Evolutionary conservation across 2,329 filamentous ascomycete species (phyloP), one percentile per base, ranked within the genome.

Genomic region (Alternaria brassicicola): DNA sequence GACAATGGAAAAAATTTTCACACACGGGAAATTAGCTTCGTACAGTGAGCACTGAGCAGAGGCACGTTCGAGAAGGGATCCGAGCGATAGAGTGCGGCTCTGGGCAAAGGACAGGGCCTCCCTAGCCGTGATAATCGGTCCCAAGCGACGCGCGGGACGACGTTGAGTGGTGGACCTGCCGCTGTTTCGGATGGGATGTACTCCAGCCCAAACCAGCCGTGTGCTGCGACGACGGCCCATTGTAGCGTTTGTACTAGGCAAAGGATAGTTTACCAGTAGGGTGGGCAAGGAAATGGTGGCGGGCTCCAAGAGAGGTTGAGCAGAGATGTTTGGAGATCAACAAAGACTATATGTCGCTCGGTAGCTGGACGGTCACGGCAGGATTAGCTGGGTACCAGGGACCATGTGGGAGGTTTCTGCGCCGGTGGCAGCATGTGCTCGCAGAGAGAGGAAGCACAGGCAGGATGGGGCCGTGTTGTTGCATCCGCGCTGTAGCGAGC

Each of bases 61-160:
- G 62, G 61, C 62, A 59, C 64, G 63, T 61, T 55, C 62, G 50
- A 57, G 55, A 66, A 64, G 59, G 65, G 72, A 69, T 69, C 71
- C 67, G 68, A 70, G 72, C 73, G 63, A 64, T 61, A 63, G 64
- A 63, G 71, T 75, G 74, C 72, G 73, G 73, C 73, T 75, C 73
- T 72, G 66, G 66, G 59, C 57, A 45, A 57, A 61, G 62, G 61
- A 57, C 70, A 72, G 67, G 73, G 73, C 64, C 55, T 58, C 69
- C 71, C 73, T 61, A 67, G 69, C 59, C 60, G 52, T 33, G 36
- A 55, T 55, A 46, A 59, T 52, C 51, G 49, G 56, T 39, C 50
- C 59, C 61, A 65, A 55, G 61, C 63, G 64, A 70, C 58, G 49
- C 58, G 49, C 66, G 65, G 63, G 64, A 68, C 64, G 69, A 70